Evolutionary conservation across 768 basidiomycete genomes (phyloP), one percentile per base, ranked within the genome.

Genomic region (Nidula microcarpa): DNA sequence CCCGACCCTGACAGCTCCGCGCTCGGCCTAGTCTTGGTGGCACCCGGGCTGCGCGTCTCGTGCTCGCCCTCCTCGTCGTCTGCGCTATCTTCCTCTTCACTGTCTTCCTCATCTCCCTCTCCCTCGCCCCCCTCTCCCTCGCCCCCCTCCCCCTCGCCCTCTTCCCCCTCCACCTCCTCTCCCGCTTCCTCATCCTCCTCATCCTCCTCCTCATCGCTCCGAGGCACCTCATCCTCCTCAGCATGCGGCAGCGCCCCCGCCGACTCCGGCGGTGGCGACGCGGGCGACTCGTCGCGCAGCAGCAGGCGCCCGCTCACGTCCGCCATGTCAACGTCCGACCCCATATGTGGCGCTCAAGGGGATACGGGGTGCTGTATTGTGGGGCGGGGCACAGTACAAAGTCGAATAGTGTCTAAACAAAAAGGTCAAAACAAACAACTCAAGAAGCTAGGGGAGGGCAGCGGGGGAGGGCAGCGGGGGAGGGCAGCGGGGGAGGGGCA

Each of bases 51-150:
- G 57, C 35, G 2, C 39, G 36, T 11, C 43, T 50, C 33, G 52
- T 58, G 59, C 53, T 61, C 60, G 18, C 57, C 52, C 18, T 55
- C 59, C 43, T 59, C 53, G 45, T 36, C 58, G 35, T 55, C 54
- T 51, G 53, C 51, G 44, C 48, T 51, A 47, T 56, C 51, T 16
- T 53, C 54, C 46, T 61, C 61, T 8, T 52, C 62, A 43, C 52
- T 53, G 9, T 45, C 49, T 33, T 55, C 53, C 33, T 55, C 62
- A 44, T 62, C 63, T 45, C 56, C 61, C 35, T 59, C 54, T 14
- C 13, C 33, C 18, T 8, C 57, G n/a, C 53, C 55, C 30, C 57
- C 53, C 18, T 56, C 50, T 43, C 56, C 58, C 23, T 46, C 35
- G 11, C 59, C 61, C 2, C 57, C 54, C 4, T 53, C 51, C n/a